These are phyloP conservation scores for Candida ficus DNA, from an alignment of 805 yeast genomes.

Conservation along the genomic window DNA sequence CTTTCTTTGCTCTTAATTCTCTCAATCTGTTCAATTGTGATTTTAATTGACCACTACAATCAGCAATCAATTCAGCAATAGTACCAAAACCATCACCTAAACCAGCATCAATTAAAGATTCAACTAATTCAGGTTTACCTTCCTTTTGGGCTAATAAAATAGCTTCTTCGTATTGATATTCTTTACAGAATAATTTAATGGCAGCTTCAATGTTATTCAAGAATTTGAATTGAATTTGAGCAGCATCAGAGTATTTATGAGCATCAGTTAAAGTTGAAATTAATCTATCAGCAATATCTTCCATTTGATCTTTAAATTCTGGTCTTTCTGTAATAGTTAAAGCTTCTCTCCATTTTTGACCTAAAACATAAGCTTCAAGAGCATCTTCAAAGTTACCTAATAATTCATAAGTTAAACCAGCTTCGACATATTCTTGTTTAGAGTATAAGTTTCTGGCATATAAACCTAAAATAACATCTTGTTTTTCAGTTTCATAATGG, in stretches of 20 bases:
- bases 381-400: slow-evolving; percentile 56
- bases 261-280: slow-evolving; percentile 57
- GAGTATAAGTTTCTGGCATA: slow-evolving; percentile 62
- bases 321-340: slow-evolving; percentile 48
- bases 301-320: slow-evolving; percentile 34
- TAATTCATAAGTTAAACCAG: slow-evolving; percentile 75
- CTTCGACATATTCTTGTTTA: slow-evolving; percentile 57
- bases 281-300: slow-evolving; percentile 52
- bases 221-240: slow-evolving; percentile 62
- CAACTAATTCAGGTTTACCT: slow-evolving; percentile 39
- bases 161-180: slow-evolving; percentile 71
- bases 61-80: slow-evolving; percentile 87
- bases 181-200: slow-evolving; percentile 64
- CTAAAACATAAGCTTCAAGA: slow-evolving; percentile 60
- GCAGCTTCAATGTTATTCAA: slow-evolving; percentile 59
- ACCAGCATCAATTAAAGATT: slow-evolving; percentile 61
- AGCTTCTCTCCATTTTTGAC: slow-evolving; percentile 84
- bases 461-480: slow-evolving; percentile 45
- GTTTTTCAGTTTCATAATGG: slow-evolving; percentile 50
- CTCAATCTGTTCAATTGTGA: slow-evolving; percentile 83
- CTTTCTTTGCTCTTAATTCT: slow-evolving; percentile 79
- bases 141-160: slow-evolving; percentile 54
- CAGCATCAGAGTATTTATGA: slow-evolving; percentile 76
- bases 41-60: slow-evolving; percentile 77
- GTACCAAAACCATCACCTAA: slow-evolving; percentile 84